Base-by-base conservation (phyloP, 1,139 yeast species). In the Candida mesenterica region DNA sequence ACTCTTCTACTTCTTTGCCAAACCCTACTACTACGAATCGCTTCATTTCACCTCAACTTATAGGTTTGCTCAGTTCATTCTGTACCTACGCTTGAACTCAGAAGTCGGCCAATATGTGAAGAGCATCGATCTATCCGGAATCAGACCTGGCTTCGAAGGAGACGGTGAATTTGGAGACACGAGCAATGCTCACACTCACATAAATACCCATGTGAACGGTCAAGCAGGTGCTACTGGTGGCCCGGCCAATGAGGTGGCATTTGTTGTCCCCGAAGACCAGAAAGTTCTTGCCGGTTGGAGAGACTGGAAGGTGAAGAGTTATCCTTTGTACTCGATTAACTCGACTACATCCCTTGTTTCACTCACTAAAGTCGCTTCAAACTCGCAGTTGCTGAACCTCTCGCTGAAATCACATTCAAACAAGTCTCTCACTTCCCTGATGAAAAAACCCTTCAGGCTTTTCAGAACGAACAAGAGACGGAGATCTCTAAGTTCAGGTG, bases 241-340 rank as follows among this genome's bases (percentile, higher is more conserved):
- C 22, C 6, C 22, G 8, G 31, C 15, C 22, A 19, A 19, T 19
- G 34, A 27, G 5, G 28, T n/a, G 5, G 36, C 32, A 12, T 34
- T 22, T 8, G 32, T 31, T 19, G 12, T 13, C 17, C 12, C 31
- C 15, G 49, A 42, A 4, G 49, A 41, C 4, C 44, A 53, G 6
- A 51, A 55, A 25, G 57, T 60, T 3, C 54, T 66, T 30, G 92
- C 95, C 0, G 84, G 92, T 10, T 87, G 96, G 96, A 71, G 95
- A 52, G 96, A 87, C 56, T 85, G 95, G 95, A 82, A 85, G 49
- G 81, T 73, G 48, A 72, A 83, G 42, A 75, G 73, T 31, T 88
- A 83, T 54, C 86, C 90, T 1, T 55, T 84, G 19, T 84, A 83
- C 53, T 53, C 70, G 2, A 45, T 59, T 17, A 64, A 58, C 38